These are phyloP conservation scores for Balansia obtecta DNA, from an alignment of 2,329 filamentous ascomycete species.

Conservation along the genomic window DNA sequence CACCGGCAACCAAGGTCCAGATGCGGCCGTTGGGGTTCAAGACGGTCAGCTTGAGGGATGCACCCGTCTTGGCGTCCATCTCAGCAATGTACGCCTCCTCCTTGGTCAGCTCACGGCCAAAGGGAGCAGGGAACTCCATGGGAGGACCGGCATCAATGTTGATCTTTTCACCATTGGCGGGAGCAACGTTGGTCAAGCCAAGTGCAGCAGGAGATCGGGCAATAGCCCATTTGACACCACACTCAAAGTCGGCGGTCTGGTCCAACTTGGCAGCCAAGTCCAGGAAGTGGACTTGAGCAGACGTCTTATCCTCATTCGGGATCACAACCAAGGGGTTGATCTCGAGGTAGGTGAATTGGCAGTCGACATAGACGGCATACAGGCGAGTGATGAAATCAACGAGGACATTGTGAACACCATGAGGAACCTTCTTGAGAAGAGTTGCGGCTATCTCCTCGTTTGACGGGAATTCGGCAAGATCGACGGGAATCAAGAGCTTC, in stretches of 20 bases:
- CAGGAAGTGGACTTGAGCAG: slow-evolving; percentile 92
- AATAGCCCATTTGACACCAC: slow-evolving; percentile 97
- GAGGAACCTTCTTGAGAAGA: slow-evolving; percentile 84
- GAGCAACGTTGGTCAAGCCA: slow-evolving; percentile 58
- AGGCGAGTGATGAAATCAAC: slow-evolving; percentile 98
- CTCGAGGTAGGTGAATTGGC: slow-evolving; percentile 99
- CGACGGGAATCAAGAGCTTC: slow-evolving; percentile 95
- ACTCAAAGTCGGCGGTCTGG: slow-evolving; percentile 98
- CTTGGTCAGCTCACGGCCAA: slow-evolving; percentile 96
- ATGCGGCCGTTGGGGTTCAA: slow-evolving; percentile 85
- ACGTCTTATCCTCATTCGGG: slow-evolving; percentile 83
- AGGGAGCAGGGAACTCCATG: slow-evolving; percentile 97
- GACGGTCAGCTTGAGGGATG: slow-evolving; percentile 94
- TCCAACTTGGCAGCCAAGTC: slow-evolving; percentile 98
- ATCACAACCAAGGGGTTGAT: slow-evolving; percentile 99
- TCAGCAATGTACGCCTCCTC: slow-evolving; percentile 99
- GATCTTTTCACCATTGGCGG: slow-evolving; percentile 59
- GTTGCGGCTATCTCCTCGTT: slow-evolving; percentile 82
- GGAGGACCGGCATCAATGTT: slow-evolving; percentile 93
- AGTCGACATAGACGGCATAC: slow-evolving; percentile 98
- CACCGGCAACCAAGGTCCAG: slow-evolving; percentile 97
- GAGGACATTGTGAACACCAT: slow-evolving; percentile 93
- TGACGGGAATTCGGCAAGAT: slow-evolving; percentile 86
- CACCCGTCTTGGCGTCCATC: slow-evolving; percentile 98
- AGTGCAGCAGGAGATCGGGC: slow-evolving; percentile 83